Percentiles rank a stretch among this genome's conserved stretches.
phyloP scores from a whole-genome alignment of 2,329 filamentous ascomycete genomes.

The Neurospora sp. region DNA sequence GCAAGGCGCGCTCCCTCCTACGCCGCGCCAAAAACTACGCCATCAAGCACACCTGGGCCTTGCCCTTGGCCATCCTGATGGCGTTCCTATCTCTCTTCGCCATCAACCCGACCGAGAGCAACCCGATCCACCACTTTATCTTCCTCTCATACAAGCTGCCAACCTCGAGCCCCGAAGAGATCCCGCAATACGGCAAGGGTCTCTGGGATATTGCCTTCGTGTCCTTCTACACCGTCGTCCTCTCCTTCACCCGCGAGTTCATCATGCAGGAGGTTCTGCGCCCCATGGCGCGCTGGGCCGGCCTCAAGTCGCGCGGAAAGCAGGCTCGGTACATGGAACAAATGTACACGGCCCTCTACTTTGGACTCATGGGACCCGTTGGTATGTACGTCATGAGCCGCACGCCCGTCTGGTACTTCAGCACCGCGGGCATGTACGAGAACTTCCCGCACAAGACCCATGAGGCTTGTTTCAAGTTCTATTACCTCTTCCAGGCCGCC shows the following conservation, averaged over 20 bases:
- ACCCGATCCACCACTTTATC: conserved; percentile 70
- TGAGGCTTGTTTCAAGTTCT: conserved; percentile 78
- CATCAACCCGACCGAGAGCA: conserved; percentile 65
- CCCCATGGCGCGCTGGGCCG: conserved; percentile 60
- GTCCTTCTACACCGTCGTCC: conserved; percentile 75
- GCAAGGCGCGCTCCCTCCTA: conserved; percentile 42
- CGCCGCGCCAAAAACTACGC: conserved; percentile 41
- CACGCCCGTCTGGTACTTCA: conserved; percentile 95
- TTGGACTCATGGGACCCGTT: conserved; percentile 68
- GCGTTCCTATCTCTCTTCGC: conserved; percentile 59
- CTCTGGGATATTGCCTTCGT: conserved; percentile 78
- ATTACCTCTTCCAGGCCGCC: conserved; percentile 87
- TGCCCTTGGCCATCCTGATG: conserved; percentile 58
- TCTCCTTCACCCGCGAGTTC: conserved; percentile 91
- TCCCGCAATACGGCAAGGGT: conserved; percentile 79
- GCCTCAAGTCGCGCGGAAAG: conserved; percentile 64
- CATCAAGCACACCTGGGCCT: conserved; percentile 49
- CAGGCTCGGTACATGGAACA: conserved; percentile 94
- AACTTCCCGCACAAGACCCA: conserved; percentile 75
- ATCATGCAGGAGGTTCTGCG: conserved; percentile 85
- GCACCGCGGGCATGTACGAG: conserved; percentile 83
- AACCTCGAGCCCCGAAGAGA: conserved; percentile 30
- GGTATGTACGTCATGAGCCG: conserved; percentile 85
- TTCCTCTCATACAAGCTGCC: conserved; percentile 82
- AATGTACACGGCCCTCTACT: conserved; percentile 88